These are phyloP conservation scores for Mimosa bimucronata DNA, from an alignment of 306 rosid species.

Conservation along the genomic window DNA sequence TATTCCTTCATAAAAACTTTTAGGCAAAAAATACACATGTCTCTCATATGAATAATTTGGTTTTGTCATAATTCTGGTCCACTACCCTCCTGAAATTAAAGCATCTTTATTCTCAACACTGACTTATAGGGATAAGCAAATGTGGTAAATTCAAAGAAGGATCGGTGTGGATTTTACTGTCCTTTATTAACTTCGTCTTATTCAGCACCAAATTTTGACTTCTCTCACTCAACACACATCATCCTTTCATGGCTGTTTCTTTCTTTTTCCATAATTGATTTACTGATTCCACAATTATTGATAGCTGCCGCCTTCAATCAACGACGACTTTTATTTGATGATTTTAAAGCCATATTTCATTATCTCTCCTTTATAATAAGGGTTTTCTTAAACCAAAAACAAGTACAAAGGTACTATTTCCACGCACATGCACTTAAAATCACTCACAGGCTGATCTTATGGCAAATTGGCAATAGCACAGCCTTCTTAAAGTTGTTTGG, in stretches of 20 bases:
- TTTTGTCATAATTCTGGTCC: too few species aligned
- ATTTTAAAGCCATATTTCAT: neutral
- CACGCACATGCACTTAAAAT: neutral
- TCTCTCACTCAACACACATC: neutral
- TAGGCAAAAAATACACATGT: too few species aligned
- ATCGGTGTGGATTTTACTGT: neutral
- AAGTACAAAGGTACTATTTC: too few species aligned
- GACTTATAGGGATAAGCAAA: neutral
- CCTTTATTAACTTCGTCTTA: neutral
- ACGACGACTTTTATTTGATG: neutral
- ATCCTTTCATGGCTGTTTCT: neutral
- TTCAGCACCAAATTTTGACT: neutral
- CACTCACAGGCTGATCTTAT: neutral
- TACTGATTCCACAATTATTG: neutral
- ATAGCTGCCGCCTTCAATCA: neutral
- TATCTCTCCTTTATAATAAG: neutral
- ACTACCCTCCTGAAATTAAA: too few species aligned
- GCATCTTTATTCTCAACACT: too few species aligned
- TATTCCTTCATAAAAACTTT: too few species aligned
- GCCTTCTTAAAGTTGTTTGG: neutral
- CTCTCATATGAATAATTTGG: too few species aligned
- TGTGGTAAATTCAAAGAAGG: neutral
- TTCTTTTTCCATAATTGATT: neutral
- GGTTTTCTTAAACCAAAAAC: too few species aligned
- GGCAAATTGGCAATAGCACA: neutral